Base-by-base conservation (phyloP, 768 basidiomycete species). In the Daedalea quercina region DNA sequence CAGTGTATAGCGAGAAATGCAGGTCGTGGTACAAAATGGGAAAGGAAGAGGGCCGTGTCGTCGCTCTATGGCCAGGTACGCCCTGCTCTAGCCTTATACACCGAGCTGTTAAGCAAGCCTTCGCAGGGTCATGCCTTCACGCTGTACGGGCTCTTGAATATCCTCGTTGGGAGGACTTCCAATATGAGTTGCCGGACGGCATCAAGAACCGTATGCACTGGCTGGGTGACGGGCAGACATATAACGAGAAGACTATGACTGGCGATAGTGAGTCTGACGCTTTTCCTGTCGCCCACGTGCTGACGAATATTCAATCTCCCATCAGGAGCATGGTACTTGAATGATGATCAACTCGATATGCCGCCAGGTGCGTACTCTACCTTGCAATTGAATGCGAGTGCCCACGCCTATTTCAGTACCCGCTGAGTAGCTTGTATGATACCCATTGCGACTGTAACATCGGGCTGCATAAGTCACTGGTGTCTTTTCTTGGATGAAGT, bases 81-180 rank as follows among this genome's bases (percentile, higher is more conserved):
- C 7, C 35, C 33, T 68, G 44, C 35, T 19, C 8, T 55, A 22
- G 13, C 46, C 12, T 44, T 2, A 12, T 11, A 13, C 23, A 17
- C 6, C 15, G 26, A 15, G 13, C 19, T 24, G 9, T 8, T 9
- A n/a, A 24, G 44, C 9, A 20, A 15, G 17, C 34, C 26, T 4
- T 20, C 31, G 15, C 9, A 80, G 79, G 82, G 7, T 81, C 81
- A 0, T 70, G 72, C 44, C 58, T 80, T 15, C 81, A 82, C 51
- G 79, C 77, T 0, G 65, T 70, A 4, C 71, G 70, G 24, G 73
- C 76, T 1, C 63, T 85, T 4, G 66, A 68, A 34, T 63, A 79
- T 60, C 82, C 82, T 4, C 76, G 83, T 4, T 85, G 82, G 81
- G 84, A 85, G 54, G 84, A 85, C 57, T 85, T 70, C 54, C 70